phyloP scores from a whole-genome alignment of 2,329 filamentous ascomycete genomes.

The Pestalotiopsis sp. region DNA sequence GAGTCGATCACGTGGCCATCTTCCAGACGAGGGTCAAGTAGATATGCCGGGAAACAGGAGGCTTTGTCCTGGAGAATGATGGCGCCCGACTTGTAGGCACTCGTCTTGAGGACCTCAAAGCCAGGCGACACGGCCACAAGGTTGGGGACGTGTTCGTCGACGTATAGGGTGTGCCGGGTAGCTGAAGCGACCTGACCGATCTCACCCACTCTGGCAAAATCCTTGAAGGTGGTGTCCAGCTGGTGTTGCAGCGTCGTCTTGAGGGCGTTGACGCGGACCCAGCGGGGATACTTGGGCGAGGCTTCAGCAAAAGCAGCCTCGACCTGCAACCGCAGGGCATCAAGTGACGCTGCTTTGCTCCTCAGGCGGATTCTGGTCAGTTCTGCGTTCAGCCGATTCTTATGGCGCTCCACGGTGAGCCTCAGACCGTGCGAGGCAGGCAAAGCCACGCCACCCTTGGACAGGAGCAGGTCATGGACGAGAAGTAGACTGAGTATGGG shows the following conservation, averaged over 20 bases:
- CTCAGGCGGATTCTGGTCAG: constrained; percentile 79
- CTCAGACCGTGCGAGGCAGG: constrained; percentile 79
- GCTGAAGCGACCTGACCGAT: constrained; percentile 58
- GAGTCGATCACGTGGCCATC: constrained; percentile 86
- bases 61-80: constrained; percentile 96
- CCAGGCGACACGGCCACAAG: constrained; percentile 77
- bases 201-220: constrained; percentile 57
- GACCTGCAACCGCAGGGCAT: constrained; percentile 64
- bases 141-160: constrained; percentile 84
- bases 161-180: constrained; percentile 56
- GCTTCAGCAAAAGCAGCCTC: constrained; percentile 54
- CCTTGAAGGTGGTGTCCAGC: constrained; percentile 72
- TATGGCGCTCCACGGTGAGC: constrained; percentile 77
- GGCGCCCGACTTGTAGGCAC: constrained; percentile 74
- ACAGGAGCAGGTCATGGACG: constrained; percentile 81
- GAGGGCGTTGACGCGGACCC: constrained; percentile 86
- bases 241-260: constrained; percentile 72
- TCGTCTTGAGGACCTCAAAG: constrained; percentile 71
- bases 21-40: constrained; percentile 69
- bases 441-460: constrained; percentile 81
- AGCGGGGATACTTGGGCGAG: constrained; percentile 71
- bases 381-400: constrained; percentile 77
- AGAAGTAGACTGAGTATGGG: constrained; percentile 81
- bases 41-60: constrained; percentile 92
- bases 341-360: constrained; percentile 68